Evolutionary conservation across 1,284 basidiomycete genomes (phyloP).

Genomic region (Rhodotorula sp.): DNA sequence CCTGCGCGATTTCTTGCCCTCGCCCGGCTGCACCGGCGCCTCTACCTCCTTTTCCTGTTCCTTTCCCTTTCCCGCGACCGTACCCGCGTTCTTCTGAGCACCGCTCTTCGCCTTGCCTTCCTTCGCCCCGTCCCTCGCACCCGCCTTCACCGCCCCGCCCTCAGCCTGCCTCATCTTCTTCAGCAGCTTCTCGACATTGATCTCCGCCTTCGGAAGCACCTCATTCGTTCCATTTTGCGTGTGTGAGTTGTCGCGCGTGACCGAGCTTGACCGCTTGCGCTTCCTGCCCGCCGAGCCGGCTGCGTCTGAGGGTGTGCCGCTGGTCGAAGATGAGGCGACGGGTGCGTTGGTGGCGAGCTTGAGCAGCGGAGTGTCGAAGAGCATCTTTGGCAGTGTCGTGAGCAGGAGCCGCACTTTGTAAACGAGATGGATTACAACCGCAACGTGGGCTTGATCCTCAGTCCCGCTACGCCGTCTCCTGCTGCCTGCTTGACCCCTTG

Average conservation of each 20-base stretch:
- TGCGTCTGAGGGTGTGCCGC: neutral
- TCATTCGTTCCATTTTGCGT: too few species aligned
- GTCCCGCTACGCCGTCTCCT: neutral
- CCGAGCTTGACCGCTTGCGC: conserved; percentile 20
- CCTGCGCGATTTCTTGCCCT: neutral
- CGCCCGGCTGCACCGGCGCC: neutral
- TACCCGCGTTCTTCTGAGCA: neutral
- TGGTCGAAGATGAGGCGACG: conserved; percentile 2
- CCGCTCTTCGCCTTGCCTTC: conserved; percentile 12
- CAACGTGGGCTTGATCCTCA: too few species aligned
- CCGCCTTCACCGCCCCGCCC: neutral
- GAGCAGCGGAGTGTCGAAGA: conserved; percentile 40
- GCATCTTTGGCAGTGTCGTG: too few species aligned
- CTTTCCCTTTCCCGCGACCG: neutral
- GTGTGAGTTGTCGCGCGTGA: neutral
- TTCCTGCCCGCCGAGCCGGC: conserved; percentile 14
- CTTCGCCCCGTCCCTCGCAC: neutral
- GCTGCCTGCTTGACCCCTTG: conserved; percentile 1
- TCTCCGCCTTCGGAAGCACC: conserved; percentile 45
- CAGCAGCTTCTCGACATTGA: conserved; percentile 77
- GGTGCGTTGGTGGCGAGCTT: conserved; percentile 3
- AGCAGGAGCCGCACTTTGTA: too few species aligned
- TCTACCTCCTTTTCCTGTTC: neutral
- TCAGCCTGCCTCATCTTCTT: conserved; percentile 55
- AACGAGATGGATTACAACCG: neutral